Evolutionary conservation across 306 rosid genomes (phyloP).

Genomic region (Cucurbita maxima): DNA sequence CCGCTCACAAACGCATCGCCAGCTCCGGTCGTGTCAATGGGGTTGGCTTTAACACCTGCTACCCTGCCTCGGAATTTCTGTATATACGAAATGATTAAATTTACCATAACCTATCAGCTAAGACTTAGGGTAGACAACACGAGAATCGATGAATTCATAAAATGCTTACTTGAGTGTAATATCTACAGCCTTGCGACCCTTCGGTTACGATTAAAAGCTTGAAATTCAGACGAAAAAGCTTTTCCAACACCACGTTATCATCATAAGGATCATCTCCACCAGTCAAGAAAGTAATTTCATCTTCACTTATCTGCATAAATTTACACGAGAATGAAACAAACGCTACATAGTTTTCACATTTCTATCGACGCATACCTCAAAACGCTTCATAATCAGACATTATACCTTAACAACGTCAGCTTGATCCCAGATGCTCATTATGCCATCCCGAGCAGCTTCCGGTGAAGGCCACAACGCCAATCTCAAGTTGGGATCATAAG

Average conservation of each 20-base stretch:
- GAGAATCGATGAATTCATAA: too few relatives aligned
- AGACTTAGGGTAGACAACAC: background rate
- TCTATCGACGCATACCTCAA: background rate
- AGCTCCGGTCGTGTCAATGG: constrained; percentile 91
- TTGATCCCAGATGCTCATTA: constrained; percentile 73
- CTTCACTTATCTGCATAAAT: constrained; percentile 30
- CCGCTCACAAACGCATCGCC: constrained; percentile 96
- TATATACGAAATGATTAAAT: background rate
- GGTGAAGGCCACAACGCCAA: constrained; percentile 76
- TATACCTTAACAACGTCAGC: constrained; percentile 78
- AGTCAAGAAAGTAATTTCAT: constrained; percentile 35
- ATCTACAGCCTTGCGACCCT: constrained; percentile 50
- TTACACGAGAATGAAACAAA: background rate
- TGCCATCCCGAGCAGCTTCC: constrained; percentile 55
- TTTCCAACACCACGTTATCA: constrained; percentile 35
- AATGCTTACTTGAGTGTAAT: constrained; percentile 41
- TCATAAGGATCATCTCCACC: constrained; percentile 43
- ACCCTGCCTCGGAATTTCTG: constrained; percentile 79
- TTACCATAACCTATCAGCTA: too few relatives aligned
- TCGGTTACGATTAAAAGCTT: constrained; percentile 53
- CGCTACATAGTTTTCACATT: background rate
- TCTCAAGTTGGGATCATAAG: constrained; percentile 88
- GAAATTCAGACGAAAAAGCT: constrained; percentile 36
- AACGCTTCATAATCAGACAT: background rate
- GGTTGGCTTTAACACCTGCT: constrained; percentile 48